Evolutionary conservation across 2,329 filamentous ascomycete genomes (phyloP), one percentile per base, ranked within the genome.

Genomic region (Xylaria arbuscula): DNA sequence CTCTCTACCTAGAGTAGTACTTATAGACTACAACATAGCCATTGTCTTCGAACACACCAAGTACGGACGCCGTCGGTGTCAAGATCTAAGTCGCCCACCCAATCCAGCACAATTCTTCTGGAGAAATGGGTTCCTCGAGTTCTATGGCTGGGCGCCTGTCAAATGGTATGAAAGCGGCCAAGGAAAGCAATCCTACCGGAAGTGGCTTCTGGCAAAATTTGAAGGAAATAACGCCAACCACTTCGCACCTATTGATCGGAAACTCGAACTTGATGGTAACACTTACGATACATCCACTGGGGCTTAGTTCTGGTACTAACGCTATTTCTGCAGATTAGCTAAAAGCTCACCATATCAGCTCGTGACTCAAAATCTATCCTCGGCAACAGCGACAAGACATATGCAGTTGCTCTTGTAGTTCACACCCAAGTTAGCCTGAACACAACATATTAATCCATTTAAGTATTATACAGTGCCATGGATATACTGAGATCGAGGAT

Each of bases 21-120:
- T 56, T 8, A 56, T 56, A 56, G 54, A 56, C 42, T 56, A 56
- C 19, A 56, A 56, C 7, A 8, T 8, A 13, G 53, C 53, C 2
- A 15, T 22, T 7, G 32, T 55, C 1, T 22, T 36, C 28, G 17
- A 54, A 17, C 5, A 36, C 19, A 55, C 53, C 17, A 55, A 55
- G 19, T 55, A 40, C 13, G 53, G 32, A 22, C 34, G 13, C 8
- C 11, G 6, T 3, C n/a, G 10, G 2, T 7, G n/a, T 7, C 8
- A 40, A 15, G 15, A 38, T 15, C 8, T 47, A 19, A 38, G n/a
- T 24, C 34, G 5, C 1, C 53, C 53, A 13, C 8, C 11, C 10
- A 55, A 55, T 10, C 53, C 53, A 24, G 32, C n/a, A 11, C 9
- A 24, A 55, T 8, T 11, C 22, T 55, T 38, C 10, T 55, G 53